Evolutionary conservation across 176 grass and related monocot genomes (phyloP), one percentile per base, ranked within the genome.

Genomic region (Carex pumila): DNA sequence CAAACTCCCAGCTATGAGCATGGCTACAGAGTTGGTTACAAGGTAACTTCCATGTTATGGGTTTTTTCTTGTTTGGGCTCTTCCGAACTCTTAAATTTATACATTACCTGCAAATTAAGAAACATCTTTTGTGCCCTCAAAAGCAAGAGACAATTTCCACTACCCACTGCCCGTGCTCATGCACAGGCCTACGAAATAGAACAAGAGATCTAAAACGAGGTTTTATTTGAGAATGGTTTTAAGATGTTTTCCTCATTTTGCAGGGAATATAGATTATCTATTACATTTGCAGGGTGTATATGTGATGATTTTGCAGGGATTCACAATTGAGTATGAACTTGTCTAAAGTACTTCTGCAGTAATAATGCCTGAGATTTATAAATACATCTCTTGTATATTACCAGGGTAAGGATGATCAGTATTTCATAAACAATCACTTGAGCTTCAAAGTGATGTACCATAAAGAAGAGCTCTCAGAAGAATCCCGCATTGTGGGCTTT

Each of bases 391-490:
- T 65, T 67, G 67, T 77, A 30, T 88, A 22, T 71, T 15, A n/a
- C 43, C 68, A 89, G 88, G 54, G 41, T 71, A 89, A 89, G 56
- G 84, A 86, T 52, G 68, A 60, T 30, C 81, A 79, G 17, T 86
- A 83, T 86, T 89, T 81, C 70, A 89, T 89, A 89, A 89, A 89
- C 67, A 89, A 89, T 79, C 88, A 89, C 69, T 79, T 89, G 69
- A 89, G 84, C 85, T 89, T 89, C 78, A 89, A 34, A 83, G 88
- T 89, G 21, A 89, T 85, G 88, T 89, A 89, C 79, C 88, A 89
- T 77, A 82, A 89, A 77, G 88, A 89, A 25, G 65, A 45, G 55
- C 55, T 65, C 11, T 65, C 69, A 66, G 88, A 89, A 60, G 83
- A 86, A 61, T 69, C 88, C 37, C 88, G 88, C 36, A 89, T 89